Evolutionary conservation across 108 stramenopile species (phyloP).

Genomic region (Schizochytrium sp.): DNA sequence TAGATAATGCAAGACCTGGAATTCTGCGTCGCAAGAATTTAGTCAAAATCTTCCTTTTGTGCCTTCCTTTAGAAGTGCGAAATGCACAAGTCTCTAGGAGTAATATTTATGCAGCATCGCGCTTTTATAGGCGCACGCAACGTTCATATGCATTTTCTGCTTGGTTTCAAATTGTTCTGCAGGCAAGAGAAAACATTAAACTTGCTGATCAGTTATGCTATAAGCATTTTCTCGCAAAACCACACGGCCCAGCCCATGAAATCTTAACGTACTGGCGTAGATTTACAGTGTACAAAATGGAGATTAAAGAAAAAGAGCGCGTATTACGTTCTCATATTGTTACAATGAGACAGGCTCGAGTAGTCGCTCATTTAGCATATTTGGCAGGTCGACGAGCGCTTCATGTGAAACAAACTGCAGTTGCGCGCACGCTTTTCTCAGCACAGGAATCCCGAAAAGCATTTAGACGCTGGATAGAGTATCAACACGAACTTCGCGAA

Average conservation of each 20-base stretch:
- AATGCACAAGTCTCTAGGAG: conserved; percentile 26
- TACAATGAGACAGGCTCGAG: neutral
- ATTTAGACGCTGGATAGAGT: neutral
- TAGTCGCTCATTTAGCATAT: neutral
- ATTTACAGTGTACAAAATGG: conserved; percentile 2
- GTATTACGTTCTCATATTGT: neutral
- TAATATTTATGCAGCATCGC: neutral
- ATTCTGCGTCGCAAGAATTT: conserved; percentile 2
- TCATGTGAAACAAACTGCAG: neutral
- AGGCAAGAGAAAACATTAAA: neutral
- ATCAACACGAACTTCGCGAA: neutral
- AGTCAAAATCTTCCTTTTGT: conserved; percentile 47
- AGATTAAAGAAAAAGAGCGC: neutral
- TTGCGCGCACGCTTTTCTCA: neutral
- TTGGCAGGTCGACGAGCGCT: conserved; percentile 7
- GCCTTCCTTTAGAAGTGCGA: conserved; percentile 8
- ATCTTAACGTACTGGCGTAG: neutral
- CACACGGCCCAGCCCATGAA: neutral
- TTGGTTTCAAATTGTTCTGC: neutral
- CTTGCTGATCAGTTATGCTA: neutral
- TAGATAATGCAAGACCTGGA: neutral
- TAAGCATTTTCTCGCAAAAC: conserved; percentile 24
- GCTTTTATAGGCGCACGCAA: neutral
- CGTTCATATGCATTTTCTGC: neutral
- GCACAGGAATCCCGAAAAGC: neutral